These are phyloP conservation scores for Ustilago esculenta DNA, from an alignment of 1,284 basidiomycete species.

Conservation along the genomic window DNA sequence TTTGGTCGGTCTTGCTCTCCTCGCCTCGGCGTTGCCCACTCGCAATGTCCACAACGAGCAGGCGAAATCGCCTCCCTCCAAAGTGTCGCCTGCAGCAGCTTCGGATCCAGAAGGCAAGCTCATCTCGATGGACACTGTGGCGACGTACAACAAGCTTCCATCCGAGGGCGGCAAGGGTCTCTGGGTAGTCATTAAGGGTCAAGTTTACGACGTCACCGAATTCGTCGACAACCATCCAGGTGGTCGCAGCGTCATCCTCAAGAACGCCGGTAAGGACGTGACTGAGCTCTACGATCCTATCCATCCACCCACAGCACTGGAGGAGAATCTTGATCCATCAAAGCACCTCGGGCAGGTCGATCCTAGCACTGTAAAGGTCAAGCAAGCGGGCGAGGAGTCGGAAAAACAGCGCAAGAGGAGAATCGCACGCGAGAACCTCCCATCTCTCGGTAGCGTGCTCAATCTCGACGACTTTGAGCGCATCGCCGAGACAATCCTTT, in stretches of 20 bases:
- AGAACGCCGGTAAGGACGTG: slow-evolving; percentile 81
- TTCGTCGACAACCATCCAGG: slow-evolving; percentile 83
- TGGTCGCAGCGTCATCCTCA: slow-evolving; percentile 79
- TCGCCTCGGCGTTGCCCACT: slow-evolving; percentile 17
- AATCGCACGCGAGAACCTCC: slow-evolving; percentile 66
- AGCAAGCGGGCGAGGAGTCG: slow-evolving; percentile 40
- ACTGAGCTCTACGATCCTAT: slow-evolving; percentile 63
- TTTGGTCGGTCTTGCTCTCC: slow-evolving; percentile 30
- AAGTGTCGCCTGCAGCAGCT: slow-evolving; percentile 27
- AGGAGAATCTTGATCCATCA: slow-evolving; percentile 57
- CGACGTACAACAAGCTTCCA: slow-evolving; percentile 46
- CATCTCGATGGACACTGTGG: slow-evolving; percentile 58
- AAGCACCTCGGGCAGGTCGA: slow-evolving; percentile 58
- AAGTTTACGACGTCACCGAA: slow-evolving; percentile 74
- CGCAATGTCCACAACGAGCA: slow-evolving; percentile 30
- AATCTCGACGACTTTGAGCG: slow-evolving; percentile 89
- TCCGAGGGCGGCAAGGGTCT: slow-evolving; percentile 45
- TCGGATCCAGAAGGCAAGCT: slow-evolving; percentile 32
- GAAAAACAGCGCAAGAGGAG: slow-evolving; percentile 41
- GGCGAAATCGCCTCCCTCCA: slow-evolving; percentile 10
- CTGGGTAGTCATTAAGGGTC: slow-evolving; percentile 64
- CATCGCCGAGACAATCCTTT: slow-evolving; percentile 55
- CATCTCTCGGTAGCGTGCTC: slow-evolving; percentile 79
- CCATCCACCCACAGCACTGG: slow-evolving; percentile 61
- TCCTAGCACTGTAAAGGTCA: slow-evolving; percentile 40